These are phyloP conservation scores for Aspergillus floridensis DNA, from an alignment of 2,329 filamentous ascomycete species.

Conservation along the genomic window DNA sequence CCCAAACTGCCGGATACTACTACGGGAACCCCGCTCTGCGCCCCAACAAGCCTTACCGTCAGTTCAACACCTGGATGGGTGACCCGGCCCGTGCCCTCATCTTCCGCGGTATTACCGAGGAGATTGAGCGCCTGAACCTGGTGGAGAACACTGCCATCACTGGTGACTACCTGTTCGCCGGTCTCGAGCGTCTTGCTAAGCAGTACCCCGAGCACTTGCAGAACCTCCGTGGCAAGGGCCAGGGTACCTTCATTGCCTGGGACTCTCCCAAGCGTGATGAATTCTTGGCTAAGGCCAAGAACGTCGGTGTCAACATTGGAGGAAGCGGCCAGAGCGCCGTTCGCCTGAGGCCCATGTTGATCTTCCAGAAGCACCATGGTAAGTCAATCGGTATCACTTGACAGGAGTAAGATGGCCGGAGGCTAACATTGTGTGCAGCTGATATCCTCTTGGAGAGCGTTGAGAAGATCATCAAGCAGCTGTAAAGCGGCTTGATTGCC, in stretches of 20 bases:
- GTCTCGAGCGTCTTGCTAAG: slow-evolving; percentile 64
- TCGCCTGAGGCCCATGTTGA: slow-evolving; percentile 80
- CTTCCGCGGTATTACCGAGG: slow-evolving; percentile 80
- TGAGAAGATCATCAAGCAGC: slow-evolving; percentile 66
- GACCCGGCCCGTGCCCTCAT: slow-evolving; percentile 81
- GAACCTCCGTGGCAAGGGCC: slow-evolving; percentile 82
- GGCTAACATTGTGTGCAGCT: slow-evolving; percentile 38
- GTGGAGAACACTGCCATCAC: slow-evolving; percentile 74
- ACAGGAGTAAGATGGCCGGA: neutral
- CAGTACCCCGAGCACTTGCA: slow-evolving; percentile 74
- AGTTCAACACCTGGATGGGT: slow-evolving; percentile 98
- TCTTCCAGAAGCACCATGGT: slow-evolving; percentile 87
- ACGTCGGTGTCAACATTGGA: slow-evolving; percentile 80
- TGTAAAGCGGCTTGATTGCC: slow-evolving; percentile 24
- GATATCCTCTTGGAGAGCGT: slow-evolving; percentile 77
- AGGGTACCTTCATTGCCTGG: slow-evolving; percentile 91
- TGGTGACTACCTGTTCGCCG: slow-evolving; percentile 73
- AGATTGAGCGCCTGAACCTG: slow-evolving; percentile 74
- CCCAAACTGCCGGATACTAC: slow-evolving; percentile 90
- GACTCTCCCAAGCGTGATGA: slow-evolving; percentile 77
- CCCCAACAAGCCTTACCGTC: slow-evolving; percentile 89
- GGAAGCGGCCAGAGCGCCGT: slow-evolving; percentile 75
- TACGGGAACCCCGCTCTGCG: slow-evolving; percentile 75
- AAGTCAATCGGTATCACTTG: slow-evolving; percentile 18
- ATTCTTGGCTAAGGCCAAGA: slow-evolving; percentile 76